These are phyloP conservation scores for Delitschia confertaspora DNA, from an alignment of 495 filamentous ascomycete species.

Conservation along the genomic window DNA sequence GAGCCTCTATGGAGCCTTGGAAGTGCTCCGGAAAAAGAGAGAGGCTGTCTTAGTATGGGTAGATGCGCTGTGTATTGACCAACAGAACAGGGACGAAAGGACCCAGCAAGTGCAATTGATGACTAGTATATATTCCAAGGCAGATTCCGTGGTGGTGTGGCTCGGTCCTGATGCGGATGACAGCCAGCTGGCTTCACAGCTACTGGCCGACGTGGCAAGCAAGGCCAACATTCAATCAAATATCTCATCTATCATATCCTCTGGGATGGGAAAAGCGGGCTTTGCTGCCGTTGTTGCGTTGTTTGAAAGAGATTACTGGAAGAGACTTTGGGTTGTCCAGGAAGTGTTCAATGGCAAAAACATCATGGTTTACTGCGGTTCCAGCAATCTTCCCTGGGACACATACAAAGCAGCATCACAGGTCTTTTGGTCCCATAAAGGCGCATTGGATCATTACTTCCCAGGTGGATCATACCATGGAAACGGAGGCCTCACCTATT, in stretches of 20 bases:
- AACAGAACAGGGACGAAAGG: slow-evolving; percentile 10
- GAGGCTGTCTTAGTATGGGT: slow-evolving; percentile 17
- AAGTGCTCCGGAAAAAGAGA: slow-evolving; percentile 7
- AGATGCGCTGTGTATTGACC: slow-evolving; percentile 33
- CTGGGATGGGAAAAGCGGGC: slow-evolving; percentile 11
- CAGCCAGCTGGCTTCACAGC: slow-evolving; percentile 9
- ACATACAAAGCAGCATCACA: slow-evolving; percentile 11
- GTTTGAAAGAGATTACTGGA: slow-evolving; percentile 35
- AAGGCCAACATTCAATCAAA: not conserved
- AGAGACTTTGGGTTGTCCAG: slow-evolving; percentile 32
- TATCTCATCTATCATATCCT: slow-evolving; percentile 13
- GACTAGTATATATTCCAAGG: slow-evolving; percentile 31
- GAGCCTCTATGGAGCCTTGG: slow-evolving; percentile 11
- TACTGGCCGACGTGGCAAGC: slow-evolving; percentile 8
- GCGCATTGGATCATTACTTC: slow-evolving; percentile 4
- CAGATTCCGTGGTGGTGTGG: slow-evolving; percentile 35
- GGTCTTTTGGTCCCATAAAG: slow-evolving; percentile 6
- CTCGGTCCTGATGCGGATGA: slow-evolving; percentile 30
- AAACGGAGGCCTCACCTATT: not conserved
- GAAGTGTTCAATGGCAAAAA: slow-evolving; percentile 28
- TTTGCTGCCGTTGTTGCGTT: slow-evolving; percentile 26
- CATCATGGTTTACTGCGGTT: slow-evolving; percentile 29
- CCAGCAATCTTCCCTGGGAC: slow-evolving; percentile 10
- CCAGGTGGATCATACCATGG: not conserved
- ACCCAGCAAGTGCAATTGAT: slow-evolving; percentile 14